Conservation (phyloP, 1,284 basidiomycete species). For the Athelia psychrophila region DNA sequence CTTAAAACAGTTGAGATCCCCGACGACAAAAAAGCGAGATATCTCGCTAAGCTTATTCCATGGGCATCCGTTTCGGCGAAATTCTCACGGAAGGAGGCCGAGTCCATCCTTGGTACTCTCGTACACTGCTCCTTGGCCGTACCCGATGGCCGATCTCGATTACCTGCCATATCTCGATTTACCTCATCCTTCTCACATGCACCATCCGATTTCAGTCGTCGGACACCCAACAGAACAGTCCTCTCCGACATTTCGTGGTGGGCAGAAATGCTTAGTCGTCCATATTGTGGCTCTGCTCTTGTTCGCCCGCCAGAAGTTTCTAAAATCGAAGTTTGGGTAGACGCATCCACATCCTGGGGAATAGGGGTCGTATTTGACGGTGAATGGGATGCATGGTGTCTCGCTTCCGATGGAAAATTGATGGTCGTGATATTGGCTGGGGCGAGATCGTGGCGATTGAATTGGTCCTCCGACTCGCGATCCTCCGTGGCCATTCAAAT, state of each 20-base stretch:
- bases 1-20: slow-evolving; percentile 4
- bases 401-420: slow-evolving; percentile 21
- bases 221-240: not conserved
- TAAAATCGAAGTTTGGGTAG: slow-evolving; percentile 21
- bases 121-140: slow-evolving; percentile 11
- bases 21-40: slow-evolving; percentile 1
- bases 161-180: slow-evolving; percentile 1
- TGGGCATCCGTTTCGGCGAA: not conserved
- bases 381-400: slow-evolving; percentile 28
- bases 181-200: slow-evolving; percentile 1
- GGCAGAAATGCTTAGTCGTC: not conserved
- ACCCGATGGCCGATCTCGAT: not conserved
- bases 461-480: slow-evolving; percentile 14
- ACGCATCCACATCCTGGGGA: slow-evolving; percentile 31
- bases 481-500: slow-evolving; percentile 10
- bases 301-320: slow-evolving; percentile 9
- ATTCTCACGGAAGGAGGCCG: not conserved
- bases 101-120: slow-evolving; percentile 3
- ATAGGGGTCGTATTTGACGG: slow-evolving; percentile 28
- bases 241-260: slow-evolving; percentile 10
- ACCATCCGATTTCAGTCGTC: not conserved
- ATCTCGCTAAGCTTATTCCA: not conserved
- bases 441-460: slow-evolving; percentile 38
- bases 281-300: slow-evolving; percentile 13
- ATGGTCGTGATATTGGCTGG: slow-evolving; percentile 34